Evolutionary conservation across 805 yeast species (phyloP), one percentile per base, ranked within the genome.

Genomic region (Candida rishiriensis): DNA sequence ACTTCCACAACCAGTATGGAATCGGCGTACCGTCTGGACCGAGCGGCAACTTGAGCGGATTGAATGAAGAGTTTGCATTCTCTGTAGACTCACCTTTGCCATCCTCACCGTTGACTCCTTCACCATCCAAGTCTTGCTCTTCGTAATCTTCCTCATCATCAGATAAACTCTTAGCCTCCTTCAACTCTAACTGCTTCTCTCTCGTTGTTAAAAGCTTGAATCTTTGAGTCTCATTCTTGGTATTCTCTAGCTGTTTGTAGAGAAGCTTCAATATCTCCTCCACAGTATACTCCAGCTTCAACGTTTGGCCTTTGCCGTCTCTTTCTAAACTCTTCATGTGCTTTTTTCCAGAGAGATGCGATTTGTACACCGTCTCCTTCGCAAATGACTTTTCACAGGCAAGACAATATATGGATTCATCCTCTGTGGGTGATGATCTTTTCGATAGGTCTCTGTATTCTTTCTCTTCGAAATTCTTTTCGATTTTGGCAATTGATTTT

Each of bases 11-110:
- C 99, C 99, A 93, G 43, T 73, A 79, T 1, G 99, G 99, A 28
- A 93, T 88, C 1, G 97, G 97, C 34, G 74, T 76, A 0, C 97
- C 97, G 63, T 90, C 97, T 15, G 86, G 76, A 0, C 96, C 98
- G 0, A 87, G 41, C 0, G 96, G 96, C 43, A 87, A 62, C 44
- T 83, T 78, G 44, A 77, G 67, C 15, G 82, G 79, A 47, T 73
- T 73, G 29, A 53, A 53, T 4, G 56, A 67, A 30, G 60, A 61
- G 6, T 63, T 69, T 30, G 14, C 33, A 13, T n/a, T 9, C 14
- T 5, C 33, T 10, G 5, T 12, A 30, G 33, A 13, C 14, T 30
- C 33, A 21, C 7, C 26, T 11, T 63, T 71, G 10, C 58, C 66
- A 1, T 65, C 70, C 2, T 54, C 58, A n/a, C 53, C 61, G 4